A percentile compares a stretch with the other conserved stretches of the same genome.
Evolutionary conservation across 2,329 filamentous ascomycete species (phyloP).

Genomic region (Hyphodiscus sp.): DNA sequence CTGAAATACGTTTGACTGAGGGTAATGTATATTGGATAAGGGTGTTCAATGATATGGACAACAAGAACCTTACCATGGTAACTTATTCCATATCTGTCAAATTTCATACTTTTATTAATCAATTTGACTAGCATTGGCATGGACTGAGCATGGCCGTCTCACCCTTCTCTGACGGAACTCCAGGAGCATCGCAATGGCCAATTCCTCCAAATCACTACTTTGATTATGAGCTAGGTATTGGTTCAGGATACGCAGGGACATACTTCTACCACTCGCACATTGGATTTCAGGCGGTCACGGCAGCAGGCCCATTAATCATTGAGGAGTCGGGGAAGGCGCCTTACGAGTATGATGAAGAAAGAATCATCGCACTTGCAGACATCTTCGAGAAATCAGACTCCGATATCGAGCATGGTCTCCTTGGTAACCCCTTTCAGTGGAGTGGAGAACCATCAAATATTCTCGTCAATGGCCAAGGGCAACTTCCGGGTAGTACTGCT

Average conservation of each 20-base stretch:
- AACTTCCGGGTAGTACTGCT: not conserved
- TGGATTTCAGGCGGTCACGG: conserved; percentile 43
- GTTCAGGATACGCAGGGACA: conserved; percentile 39
- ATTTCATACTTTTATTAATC: not conserved
- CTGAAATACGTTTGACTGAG: conserved; percentile 35
- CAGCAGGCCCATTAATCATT: conserved; percentile 40
- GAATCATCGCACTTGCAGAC: conserved; percentile 46
- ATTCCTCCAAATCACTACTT: conserved; percentile 45
- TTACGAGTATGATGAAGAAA: conserved; percentile 54
- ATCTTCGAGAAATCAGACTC: conserved; percentile 48
- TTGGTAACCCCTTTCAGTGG: conserved; percentile 45
- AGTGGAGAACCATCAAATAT: conserved; percentile 51
- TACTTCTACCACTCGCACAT: conserved; percentile 53
- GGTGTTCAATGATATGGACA: conserved; percentile 44
- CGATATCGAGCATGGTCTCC: conserved; percentile 42
- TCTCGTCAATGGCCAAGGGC: conserved; percentile 47
- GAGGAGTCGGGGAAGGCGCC: conserved; percentile 33
- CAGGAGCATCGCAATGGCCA: conserved; percentile 42
- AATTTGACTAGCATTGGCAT: conserved; percentile 12
- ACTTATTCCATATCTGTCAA: not conserved
- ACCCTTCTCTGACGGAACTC: conserved; percentile 38
- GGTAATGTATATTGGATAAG: conserved; percentile 42
- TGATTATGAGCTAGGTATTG: conserved; percentile 44
- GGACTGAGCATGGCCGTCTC: conserved; percentile 9
- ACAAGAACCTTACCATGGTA: conserved; percentile 44